These are phyloP conservation scores for Tulasnella sp. DNA, from an alignment of 768 basidiomycete genomes.

Conservation along the genomic window DNA sequence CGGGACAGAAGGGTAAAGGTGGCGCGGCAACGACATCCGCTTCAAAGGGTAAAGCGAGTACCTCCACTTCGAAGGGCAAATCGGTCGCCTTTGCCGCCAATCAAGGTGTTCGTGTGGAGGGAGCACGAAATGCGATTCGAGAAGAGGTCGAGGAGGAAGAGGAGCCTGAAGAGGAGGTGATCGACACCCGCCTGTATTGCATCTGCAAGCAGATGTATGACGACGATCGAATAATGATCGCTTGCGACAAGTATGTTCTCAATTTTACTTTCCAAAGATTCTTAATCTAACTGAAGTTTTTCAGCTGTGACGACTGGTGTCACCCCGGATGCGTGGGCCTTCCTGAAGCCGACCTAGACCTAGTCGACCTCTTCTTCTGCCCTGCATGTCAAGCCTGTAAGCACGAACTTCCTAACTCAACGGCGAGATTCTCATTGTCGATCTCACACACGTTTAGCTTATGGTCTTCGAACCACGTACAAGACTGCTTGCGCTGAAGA, in stretches of 20 bases:
- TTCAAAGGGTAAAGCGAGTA: neutral
- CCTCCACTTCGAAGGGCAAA: neutral
- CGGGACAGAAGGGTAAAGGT: neutral
- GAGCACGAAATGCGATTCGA: slow-evolving; percentile 6
- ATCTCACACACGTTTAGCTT: slow-evolving; percentile 29
- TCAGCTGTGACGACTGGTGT: slow-evolving; percentile 90
- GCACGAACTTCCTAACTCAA: slow-evolving; percentile 23
- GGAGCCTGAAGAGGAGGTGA: slow-evolving; percentile 28
- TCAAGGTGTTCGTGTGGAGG: slow-evolving; percentile 11
- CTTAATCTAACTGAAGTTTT: neutral
- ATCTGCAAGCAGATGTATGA: slow-evolving; percentile 81
- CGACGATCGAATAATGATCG: slow-evolving; percentile 83
- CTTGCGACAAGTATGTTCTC: slow-evolving; percentile 66
- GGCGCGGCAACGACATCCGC: neutral
- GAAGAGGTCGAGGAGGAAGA: slow-evolving; percentile 43
- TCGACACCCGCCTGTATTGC: slow-evolving; percentile 71
- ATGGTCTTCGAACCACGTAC: slow-evolving; percentile 60
- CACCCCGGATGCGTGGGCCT: slow-evolving; percentile 78
- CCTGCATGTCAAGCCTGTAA: slow-evolving; percentile 65
- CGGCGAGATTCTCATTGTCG: neutral
- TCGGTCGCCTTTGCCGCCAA: slow-evolving; percentile 9
- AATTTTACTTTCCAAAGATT: neutral
- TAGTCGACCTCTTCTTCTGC: slow-evolving; percentile 89
- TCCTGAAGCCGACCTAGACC: slow-evolving; percentile 68
- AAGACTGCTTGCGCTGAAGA: slow-evolving; percentile 39